Percentiles rank a stretch among this genome's conserved stretches.
Evolutionary conservation across 495 filamentous ascomycete genomes (phyloP).

Genomic region (Wilcoxina mikolae): DNA sequence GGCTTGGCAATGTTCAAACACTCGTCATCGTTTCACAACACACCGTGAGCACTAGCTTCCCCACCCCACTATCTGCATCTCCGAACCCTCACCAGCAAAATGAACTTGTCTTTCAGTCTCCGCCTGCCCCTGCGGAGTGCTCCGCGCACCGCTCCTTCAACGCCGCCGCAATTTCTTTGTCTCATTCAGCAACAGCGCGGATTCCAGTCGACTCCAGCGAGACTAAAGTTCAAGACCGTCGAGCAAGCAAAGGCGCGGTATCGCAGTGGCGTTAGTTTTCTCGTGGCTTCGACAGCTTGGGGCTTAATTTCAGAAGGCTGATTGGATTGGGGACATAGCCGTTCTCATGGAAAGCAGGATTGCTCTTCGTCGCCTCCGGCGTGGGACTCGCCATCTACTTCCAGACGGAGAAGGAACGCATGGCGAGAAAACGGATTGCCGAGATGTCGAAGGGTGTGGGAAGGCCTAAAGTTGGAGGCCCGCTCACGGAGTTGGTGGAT

Average conservation of each 20-base stretch:
- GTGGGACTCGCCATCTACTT: slow-evolving; percentile 74
- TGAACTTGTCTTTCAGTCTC: not conserved
- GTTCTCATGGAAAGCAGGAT: slow-evolving; percentile 77
- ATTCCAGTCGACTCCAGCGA: slow-evolving; percentile 5
- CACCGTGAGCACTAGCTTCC: no score
- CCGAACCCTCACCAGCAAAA: not conserved
- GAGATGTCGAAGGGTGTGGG: slow-evolving; percentile 88
- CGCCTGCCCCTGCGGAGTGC: not conserved
- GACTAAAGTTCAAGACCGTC: slow-evolving; percentile 18
- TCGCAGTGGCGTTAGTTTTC: slow-evolving; percentile 17
- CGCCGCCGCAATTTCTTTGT: not conserved
- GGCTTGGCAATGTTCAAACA: no score
- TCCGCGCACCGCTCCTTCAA: not conserved
- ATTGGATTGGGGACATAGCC: slow-evolving; percentile 36
- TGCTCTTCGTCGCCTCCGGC: slow-evolving; percentile 70
- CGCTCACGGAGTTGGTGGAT: slow-evolving; percentile 60
- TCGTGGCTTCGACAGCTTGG: not conserved
- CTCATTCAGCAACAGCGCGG: not conserved
- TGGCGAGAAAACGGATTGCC: slow-evolving; percentile 71
- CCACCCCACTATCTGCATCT: not conserved
- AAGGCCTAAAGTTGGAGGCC: slow-evolving; percentile 79
- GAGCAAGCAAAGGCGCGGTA: slow-evolving; percentile 27
- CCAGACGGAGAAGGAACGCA: slow-evolving; percentile 70
- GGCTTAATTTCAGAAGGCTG: not conserved
- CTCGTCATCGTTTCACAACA: no score